phyloP scores from a whole-genome alignment of 495 filamentous ascomycete genomes.

The Tuber melanosporum region DNA sequence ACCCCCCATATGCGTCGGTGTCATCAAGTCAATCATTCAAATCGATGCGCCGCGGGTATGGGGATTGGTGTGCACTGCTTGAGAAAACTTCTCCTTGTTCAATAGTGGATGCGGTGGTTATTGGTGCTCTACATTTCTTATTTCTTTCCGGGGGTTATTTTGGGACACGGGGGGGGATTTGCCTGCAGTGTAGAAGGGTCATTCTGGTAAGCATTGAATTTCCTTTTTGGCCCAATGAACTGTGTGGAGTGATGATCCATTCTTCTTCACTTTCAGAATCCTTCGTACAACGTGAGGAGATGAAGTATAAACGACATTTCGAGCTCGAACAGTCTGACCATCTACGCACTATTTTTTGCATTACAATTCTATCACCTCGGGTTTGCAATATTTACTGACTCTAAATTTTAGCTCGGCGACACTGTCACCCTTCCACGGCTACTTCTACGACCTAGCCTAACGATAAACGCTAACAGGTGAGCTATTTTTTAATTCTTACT shows the following conservation, averaged over 20 bases:
- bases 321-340: slow-evolving; percentile 35
- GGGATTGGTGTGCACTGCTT: slow-evolving; percentile 35
- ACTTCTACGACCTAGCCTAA: background rate
- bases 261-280: slow-evolving; percentile 39
- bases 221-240: background rate
- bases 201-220: background rate
- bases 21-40: slow-evolving; percentile 37
- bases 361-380: background rate
- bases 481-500: background rate
- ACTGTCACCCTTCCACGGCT: slow-evolving; percentile 1
- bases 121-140: slow-evolving; percentile 31
- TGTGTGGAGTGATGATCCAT: slow-evolving; percentile 32
- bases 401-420: slow-evolving; percentile 2
- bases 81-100: slow-evolving; percentile 33
- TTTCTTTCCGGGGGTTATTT: slow-evolving; percentile 7
- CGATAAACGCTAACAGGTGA: slow-evolving; percentile 14
- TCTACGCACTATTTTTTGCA: slow-evolving; percentile 8
- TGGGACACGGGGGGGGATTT: slow-evolving; percentile 1
- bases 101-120: slow-evolving; percentile 35
- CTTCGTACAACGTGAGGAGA: slow-evolving; percentile 14
- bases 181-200: slow-evolving; percentile 1
- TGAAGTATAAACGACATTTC: slow-evolving; percentile 37
- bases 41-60: slow-evolving; percentile 32
- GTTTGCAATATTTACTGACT: background rate
- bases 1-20: slow-evolving; percentile 26